Evolutionary conservation across 2,329 filamentous ascomycete species (phyloP).

Genomic region (Aureobasidium namibiae): DNA sequence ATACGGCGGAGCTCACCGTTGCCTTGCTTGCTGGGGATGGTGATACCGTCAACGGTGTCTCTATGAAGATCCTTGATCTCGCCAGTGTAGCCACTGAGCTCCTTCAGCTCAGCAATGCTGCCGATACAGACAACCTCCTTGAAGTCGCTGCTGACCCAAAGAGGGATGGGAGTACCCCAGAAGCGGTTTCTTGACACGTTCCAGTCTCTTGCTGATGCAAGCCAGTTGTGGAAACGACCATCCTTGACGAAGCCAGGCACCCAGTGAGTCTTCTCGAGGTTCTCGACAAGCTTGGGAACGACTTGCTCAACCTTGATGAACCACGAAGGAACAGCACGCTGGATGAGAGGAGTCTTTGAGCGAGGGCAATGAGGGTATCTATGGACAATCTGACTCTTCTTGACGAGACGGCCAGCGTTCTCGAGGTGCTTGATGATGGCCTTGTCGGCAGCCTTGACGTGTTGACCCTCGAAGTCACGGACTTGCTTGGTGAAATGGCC

Average conservation of each 20-base stretch:
- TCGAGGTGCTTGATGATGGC: slow-evolving; percentile 87
- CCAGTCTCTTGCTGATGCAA: slow-evolving; percentile 86
- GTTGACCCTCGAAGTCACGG: slow-evolving; percentile 71
- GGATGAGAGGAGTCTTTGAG: slow-evolving; percentile 91
- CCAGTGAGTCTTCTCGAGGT: slow-evolving; percentile 86
- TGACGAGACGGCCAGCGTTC: slow-evolving; percentile 63
- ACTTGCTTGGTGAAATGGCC: slow-evolving; percentile 73
- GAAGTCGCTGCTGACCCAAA: slow-evolving; percentile 86
- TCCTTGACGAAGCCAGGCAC: slow-evolving; percentile 87
- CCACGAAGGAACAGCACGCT: slow-evolving; percentile 87
- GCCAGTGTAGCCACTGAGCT: slow-evolving; percentile 77
- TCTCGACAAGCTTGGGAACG: slow-evolving; percentile 80
- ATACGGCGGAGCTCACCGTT: slow-evolving; percentile 75
- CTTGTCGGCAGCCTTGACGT: slow-evolving; percentile 90
- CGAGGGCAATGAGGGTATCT: slow-evolving; percentile 91
- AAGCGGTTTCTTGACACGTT: slow-evolving; percentile 90
- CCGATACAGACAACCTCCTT: slow-evolving; percentile 82
- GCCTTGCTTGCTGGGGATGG: slow-evolving; percentile 81
- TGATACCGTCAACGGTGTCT: slow-evolving; percentile 88
- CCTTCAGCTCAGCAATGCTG: slow-evolving; percentile 73
- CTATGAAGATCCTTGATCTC: slow-evolving; percentile 81
- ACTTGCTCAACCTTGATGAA: slow-evolving; percentile 82
- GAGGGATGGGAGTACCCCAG: slow-evolving; percentile 86
- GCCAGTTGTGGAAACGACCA: slow-evolving; percentile 85
- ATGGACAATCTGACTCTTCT: slow-evolving; percentile 81